Base-by-base conservation (phyloP, 192 early-diverging fungal species). In the Backusella psychrophila region DNA sequence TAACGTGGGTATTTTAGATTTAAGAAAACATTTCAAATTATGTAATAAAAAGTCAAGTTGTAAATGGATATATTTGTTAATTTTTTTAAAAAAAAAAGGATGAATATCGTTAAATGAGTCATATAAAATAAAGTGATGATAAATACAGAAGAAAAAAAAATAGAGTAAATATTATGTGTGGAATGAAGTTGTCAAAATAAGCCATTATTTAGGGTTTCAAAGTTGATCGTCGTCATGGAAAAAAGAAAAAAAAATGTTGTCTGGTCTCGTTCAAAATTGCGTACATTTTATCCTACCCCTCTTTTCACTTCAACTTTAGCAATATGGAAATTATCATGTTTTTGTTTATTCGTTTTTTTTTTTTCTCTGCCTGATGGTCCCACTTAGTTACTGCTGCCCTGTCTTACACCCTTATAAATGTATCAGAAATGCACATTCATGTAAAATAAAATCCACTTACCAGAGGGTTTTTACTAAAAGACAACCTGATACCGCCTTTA, bases 401-500 rank as follows among this genome's bases (percentile, higher is more conserved):
- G 53, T 26, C 53, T 59, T 59, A 59, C 56, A 3, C 56, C 56
- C 56, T 59, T 26, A 59, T 3, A 59, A 0, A 59, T 59, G 3
- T 12, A 26, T 59, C 23, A 59, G 23, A 21, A 59, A 59, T 26
- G 9, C 8, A 23, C 23, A 59, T 59, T 59, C 56, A 59, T 23
- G 56, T 26, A 59, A 59, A 59, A 59, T 26, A 59, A 26, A 9
- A 59, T 42, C 26, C 39, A 36, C 68, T 69, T 69, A 76, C 69
- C 21, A 99, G 87, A 35, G 97, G 97, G 79, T 99, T 99, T 87
- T 99, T 99, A 74, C 93, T 95, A 81, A 93, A 99, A 75, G 91
- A 93, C 14, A 99, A 88, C 21, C 97, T 91, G 77, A 99, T 97
- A 34, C 97, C 97, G 59, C 96, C 93, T 82, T 95, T 96, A 29